Evolutionary conservation across 805 yeast genomes (phyloP), one percentile per base, ranked within the genome.

Genomic region (Pichia californica): DNA sequence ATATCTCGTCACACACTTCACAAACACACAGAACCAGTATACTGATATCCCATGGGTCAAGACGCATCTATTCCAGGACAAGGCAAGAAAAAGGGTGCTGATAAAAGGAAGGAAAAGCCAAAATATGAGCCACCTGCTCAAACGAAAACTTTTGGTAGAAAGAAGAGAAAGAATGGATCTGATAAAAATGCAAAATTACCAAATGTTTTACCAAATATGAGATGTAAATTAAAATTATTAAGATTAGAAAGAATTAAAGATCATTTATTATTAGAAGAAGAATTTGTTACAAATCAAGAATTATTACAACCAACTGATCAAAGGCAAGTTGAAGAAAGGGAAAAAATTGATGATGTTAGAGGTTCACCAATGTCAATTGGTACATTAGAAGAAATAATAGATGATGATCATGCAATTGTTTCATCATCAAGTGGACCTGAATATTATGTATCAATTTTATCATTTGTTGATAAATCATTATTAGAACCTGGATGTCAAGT

Each of bases 41-140:
- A n/a, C n/a, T n/a, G n/a, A n/a, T n/a, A n/a, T n/a, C n/a, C n/a
- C n/a, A 48, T 48, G 66, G 66, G 66, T 49, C 66, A 62, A 51
- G 63, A 61, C 50, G 61, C 66, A 37, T 61, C 66, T 16, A 50
- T 58, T 55, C 63, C 64, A 48, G 52, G 58, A 40, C 62, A 55
- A 54, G 54, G 48, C 51, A 59, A 52, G 48, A 62, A 57, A 57
- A 63, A 61, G 46, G 58, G 60, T 36, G 58, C 53, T 40, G 68
- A 64, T 41, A 61, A 62, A 62, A 81, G 81, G 68, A 79, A 81
- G 52, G 86, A 85, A 57, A 89, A 91, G 67, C 98, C 97, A 58
- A 91, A 89, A 71, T 93, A 91, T 66, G 99, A 93, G 67, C 98
- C 99, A 29, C 99, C 99, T 14, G 97, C 91, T 48, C 94, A 91